Conservation (phyloP, 2,329 filamentous ascomycete genomes). For the Didymella glomerata region DNA sequence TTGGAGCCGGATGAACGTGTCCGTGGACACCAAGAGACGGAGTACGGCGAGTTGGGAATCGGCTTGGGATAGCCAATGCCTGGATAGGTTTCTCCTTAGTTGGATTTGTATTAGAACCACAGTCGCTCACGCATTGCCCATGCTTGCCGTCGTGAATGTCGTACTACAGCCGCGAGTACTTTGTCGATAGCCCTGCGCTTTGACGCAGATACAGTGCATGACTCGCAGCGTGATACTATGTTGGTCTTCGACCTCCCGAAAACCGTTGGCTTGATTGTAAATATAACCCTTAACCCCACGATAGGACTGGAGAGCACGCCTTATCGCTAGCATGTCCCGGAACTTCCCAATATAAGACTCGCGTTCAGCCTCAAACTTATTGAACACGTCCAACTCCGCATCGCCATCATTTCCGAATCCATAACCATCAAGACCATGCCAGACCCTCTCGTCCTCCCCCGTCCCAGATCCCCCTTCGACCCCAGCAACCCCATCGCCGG, state of each 20-base stretch:
- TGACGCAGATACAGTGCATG: neutral
- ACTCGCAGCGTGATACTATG: neutral
- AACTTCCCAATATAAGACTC: neutral
- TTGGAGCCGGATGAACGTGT: conserved; percentile 4
- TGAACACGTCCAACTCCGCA: neutral
- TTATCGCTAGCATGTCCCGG: neutral
- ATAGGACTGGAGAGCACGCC: neutral
- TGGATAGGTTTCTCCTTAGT: conserved; percentile 21
- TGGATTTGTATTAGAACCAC: conserved; percentile 37
- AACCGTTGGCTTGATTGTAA: neutral
- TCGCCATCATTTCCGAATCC: neutral
- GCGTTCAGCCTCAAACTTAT: neutral
- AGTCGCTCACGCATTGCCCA: conserved; percentile 29
- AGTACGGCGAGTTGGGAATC: conserved; percentile 5
- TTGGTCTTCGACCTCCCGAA: neutral
- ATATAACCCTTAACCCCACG: neutral
- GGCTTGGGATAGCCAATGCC: conserved; percentile 5
- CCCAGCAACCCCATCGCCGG: conserved; percentile 38
- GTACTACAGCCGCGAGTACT: too few relatives aligned
- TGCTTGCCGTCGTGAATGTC: too few relatives aligned
- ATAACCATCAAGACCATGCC: neutral
- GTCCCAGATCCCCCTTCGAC: conserved; percentile 28
- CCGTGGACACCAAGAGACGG: conserved; percentile 11
- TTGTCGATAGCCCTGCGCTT: neutral
- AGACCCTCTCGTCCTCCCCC: conserved; percentile 31